These are phyloP conservation scores for Crepidotus variabilis DNA, from an alignment of 768 basidiomycete genomes.

Conservation along the genomic window DNA sequence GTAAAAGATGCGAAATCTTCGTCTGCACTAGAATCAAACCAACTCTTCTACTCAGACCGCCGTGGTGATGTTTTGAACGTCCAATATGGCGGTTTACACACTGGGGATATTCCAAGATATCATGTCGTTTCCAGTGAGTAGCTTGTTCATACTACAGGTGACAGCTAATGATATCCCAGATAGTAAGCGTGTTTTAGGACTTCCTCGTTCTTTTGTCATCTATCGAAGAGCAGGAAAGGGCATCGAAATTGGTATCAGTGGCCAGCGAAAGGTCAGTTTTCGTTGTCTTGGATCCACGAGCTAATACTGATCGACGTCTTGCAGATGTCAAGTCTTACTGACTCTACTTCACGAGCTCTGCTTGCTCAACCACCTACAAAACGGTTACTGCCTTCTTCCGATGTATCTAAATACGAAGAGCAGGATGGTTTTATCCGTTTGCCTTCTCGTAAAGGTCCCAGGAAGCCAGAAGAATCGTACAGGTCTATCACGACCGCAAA, in stretches of 20 bases:
- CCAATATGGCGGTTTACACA: constrained; percentile 61
- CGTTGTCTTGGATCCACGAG: not conserved
- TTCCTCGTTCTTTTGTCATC: constrained; percentile 46
- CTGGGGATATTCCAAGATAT: constrained; percentile 66
- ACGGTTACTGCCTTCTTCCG: constrained; percentile 38
- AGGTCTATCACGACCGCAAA: constrained; percentile 40
- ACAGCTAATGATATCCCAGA: constrained; percentile 53
- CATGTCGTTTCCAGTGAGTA: constrained; percentile 53
- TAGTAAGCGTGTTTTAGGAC: constrained; percentile 63
- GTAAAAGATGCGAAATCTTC: constrained; percentile 1
- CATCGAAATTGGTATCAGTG: constrained; percentile 50
- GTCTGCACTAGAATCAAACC: constrained; percentile 17
- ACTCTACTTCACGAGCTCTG: constrained; percentile 50
- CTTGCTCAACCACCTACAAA: constrained; percentile 46
- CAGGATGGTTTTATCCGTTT: constrained; percentile 65
- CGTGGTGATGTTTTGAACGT: constrained; percentile 66
- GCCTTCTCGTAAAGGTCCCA: constrained; percentile 33
- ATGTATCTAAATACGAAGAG: constrained; percentile 51
- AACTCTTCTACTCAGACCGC: constrained; percentile 58
- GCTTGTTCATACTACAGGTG: constrained; percentile 11
- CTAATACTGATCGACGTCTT: constrained; percentile 4
- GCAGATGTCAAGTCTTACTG: constrained; percentile 51
- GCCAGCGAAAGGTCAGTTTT: constrained; percentile 37
- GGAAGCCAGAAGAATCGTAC: constrained; percentile 37
- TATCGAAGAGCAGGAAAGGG: constrained; percentile 43